Conservation (phyloP, 1,284 basidiomycete species). For the Vanrija humicola region DNA sequence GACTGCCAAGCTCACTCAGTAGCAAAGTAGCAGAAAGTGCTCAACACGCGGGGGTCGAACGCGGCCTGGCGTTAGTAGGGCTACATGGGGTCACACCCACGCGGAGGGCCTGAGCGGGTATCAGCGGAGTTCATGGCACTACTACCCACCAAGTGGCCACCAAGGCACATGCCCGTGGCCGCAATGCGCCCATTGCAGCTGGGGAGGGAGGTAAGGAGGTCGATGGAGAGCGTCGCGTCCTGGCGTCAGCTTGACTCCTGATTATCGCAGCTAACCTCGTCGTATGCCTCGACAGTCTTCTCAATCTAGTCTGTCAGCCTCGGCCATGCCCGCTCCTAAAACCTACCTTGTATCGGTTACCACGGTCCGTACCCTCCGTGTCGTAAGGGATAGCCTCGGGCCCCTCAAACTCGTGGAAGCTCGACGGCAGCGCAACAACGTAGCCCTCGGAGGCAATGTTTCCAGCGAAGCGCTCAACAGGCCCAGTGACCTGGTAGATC, state of each 20-base stretch:
- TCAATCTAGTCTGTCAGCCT: slow-evolving; percentile 58
- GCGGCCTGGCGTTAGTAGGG: slow-evolving; percentile 59
- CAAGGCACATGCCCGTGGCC: slow-evolving; percentile 52
- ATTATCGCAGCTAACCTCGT: slow-evolving; percentile 59
- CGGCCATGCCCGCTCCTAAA: background rate
- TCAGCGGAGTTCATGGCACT: no score
- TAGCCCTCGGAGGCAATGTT: slow-evolving; percentile 81
- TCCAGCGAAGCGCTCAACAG: slow-evolving; percentile 62
- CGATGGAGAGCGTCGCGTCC: slow-evolving; percentile 72
- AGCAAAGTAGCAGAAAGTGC: slow-evolving; percentile 87
- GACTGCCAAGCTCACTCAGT: slow-evolving; percentile 57
- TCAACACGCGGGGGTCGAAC: slow-evolving; percentile 75
- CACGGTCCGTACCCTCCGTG: slow-evolving; percentile 79
- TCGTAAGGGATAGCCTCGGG: slow-evolving; percentile 84
- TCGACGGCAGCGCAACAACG: slow-evolving; percentile 42
- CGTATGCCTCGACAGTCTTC: slow-evolving; percentile 75
- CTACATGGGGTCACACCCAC: slow-evolving; percentile 37
- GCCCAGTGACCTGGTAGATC: slow-evolving; percentile 52
- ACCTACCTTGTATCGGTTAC: slow-evolving; percentile 78
- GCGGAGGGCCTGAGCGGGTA: slow-evolving; percentile 53
- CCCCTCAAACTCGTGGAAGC: slow-evolving; percentile 84
- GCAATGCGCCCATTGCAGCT: slow-evolving; percentile 89
- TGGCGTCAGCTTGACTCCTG: slow-evolving; percentile 35
- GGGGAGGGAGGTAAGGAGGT: slow-evolving; percentile 64
- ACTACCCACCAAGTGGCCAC: slow-evolving; percentile 56